These are phyloP conservation scores for Collybia nuda DNA, from an alignment of 768 basidiomycete species.

Conservation along the genomic window DNA sequence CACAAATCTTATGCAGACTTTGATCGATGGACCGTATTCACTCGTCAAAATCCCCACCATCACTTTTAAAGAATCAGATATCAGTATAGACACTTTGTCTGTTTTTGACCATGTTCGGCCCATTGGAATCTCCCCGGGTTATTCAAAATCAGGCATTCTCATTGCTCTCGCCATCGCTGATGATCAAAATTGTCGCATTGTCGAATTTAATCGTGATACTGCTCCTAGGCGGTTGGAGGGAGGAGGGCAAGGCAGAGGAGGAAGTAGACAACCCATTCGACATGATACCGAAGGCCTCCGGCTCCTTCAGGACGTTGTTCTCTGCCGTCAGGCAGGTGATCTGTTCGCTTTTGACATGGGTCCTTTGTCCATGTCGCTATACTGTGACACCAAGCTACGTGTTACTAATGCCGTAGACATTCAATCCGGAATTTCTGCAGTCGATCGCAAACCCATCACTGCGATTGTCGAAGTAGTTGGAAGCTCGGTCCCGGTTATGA, in stretches of 20 bases:
- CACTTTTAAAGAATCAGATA: slow-evolving; percentile 23
- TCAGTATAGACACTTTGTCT: slow-evolving; percentile 21
- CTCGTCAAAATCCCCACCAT: slow-evolving; percentile 20
- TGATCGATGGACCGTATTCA: slow-evolving; percentile 29
- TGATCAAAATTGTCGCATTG: slow-evolving; percentile 30
- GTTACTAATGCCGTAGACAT: slow-evolving; percentile 56
- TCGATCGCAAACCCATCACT: slow-evolving; percentile 37
- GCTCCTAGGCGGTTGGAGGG: too few relatives aligned
- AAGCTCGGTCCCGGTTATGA: slow-evolving; percentile 30
- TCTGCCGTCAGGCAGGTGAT: slow-evolving; percentile 43
- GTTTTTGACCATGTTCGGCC: slow-evolving; percentile 35
- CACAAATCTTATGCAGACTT: slow-evolving; percentile 22
- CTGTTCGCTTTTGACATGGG: slow-evolving; percentile 57
- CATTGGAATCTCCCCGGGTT: slow-evolving; percentile 54
- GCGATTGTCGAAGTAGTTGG: slow-evolving; percentile 43
- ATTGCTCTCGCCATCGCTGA: slow-evolving; percentile 47
- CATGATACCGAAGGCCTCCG: slow-evolving; percentile 20
- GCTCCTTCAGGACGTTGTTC: slow-evolving; percentile 37
- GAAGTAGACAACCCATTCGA: slow-evolving; percentile 12
- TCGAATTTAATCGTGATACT: slow-evolving; percentile 24
- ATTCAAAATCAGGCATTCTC: slow-evolving; percentile 39
- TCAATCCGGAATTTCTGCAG: slow-evolving; percentile 46
- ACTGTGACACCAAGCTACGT: slow-evolving; percentile 37
- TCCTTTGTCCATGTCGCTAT: slow-evolving; percentile 48
- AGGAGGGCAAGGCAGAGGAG: slow-evolving; percentile 12